Percentiles rank a stretch among this genome's conserved stretches.
These are phyloP conservation scores for Spongispora temasekensis DNA, from an alignment of 1,284 basidiomycete genomes.

Conservation along the genomic window DNA sequence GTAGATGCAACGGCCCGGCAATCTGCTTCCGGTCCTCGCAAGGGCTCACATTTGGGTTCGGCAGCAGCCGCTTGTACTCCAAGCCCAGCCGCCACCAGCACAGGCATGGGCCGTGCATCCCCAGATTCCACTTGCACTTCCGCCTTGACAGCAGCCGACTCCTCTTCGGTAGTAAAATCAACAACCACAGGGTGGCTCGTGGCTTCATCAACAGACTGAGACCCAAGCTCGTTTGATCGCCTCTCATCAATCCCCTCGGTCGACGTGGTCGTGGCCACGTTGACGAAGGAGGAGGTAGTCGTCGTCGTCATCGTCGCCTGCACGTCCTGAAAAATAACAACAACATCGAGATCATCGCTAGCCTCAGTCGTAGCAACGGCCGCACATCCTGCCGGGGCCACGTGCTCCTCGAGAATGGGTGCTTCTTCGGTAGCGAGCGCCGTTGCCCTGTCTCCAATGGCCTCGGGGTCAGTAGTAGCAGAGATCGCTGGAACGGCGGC, in stretches of 20 bases:
- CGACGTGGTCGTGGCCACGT: too few species aligned
- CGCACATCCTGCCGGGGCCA: constrained; percentile 2
- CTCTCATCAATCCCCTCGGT: too few species aligned
- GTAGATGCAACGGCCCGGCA: too few species aligned
- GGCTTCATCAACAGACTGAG: constrained; percentile 15
- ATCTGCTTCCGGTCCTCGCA: too few species aligned
- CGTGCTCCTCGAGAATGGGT: background rate
- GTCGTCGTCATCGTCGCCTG: too few species aligned
- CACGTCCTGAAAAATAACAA: too few species aligned
- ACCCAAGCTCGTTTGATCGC: constrained; percentile 2
- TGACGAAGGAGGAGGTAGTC: too few species aligned
- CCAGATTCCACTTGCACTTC: background rate
- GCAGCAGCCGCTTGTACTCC: background rate
- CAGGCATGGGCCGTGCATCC: background rate
- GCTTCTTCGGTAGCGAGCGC: constrained; percentile 1
- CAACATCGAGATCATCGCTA: too few species aligned
- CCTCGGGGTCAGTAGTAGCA: background rate
- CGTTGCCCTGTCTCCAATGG: background rate
- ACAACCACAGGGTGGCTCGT: background rate
- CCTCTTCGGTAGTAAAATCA: constrained; percentile 6
- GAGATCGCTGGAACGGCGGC: background rate
- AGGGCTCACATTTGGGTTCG: too few species aligned
- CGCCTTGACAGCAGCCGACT: background rate
- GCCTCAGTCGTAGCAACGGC: constrained; percentile 5
- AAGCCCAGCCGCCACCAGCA: background rate